Evolutionary conservation across 1,284 basidiomycete species (phyloP), one percentile per base, ranked within the genome.

Genomic region (Veloboletus limbatus): DNA sequence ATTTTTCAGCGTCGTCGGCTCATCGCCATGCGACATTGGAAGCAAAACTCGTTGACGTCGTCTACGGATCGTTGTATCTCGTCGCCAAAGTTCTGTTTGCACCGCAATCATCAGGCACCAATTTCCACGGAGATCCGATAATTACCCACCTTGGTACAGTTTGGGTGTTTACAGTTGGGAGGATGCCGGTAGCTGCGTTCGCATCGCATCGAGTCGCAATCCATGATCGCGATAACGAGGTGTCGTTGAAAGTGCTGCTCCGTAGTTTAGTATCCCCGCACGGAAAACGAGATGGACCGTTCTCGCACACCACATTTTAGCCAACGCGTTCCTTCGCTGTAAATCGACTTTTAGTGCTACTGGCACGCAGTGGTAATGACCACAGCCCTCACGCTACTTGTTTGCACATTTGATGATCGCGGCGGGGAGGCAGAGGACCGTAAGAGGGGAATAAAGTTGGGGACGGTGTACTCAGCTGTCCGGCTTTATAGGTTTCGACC

Each of bases 321-420:
- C 84, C 84, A 87, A 25, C 76, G 75, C 26, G 83, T 86, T 63
- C 85, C 83, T 74, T 85, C 77, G 54, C 85, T 86, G 64, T 46
- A 47, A 51, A 44, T 34, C 40, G 30, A 27, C 16, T 37, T 37
- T 54, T 33, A 63, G 54, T 45, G 35, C 18, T 27, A 36, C 17
- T 24, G 20, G 8, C 4, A 25, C 11, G 13, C 8, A 17, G 26
- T 20, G 31, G 39, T 18, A 22, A 51, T 7, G 39, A 47, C 30
- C 14, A 26, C 27, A 28, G 35, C 71, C 71, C 53, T 70, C 40
- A 81, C 78, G 79, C 76, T 62, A 79, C 65, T 64, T 73, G 75
- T 69, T 63, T 73, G 57, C 79, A 81, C 79, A 81, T 81, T 43
- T 39, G 37, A 14, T 24, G 25, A 34, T 25, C 14, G 22, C 27